Base-by-base conservation (phyloP, 2,329 filamentous ascomycete genomes). In the Pochonia chlamydosporia region DNA sequence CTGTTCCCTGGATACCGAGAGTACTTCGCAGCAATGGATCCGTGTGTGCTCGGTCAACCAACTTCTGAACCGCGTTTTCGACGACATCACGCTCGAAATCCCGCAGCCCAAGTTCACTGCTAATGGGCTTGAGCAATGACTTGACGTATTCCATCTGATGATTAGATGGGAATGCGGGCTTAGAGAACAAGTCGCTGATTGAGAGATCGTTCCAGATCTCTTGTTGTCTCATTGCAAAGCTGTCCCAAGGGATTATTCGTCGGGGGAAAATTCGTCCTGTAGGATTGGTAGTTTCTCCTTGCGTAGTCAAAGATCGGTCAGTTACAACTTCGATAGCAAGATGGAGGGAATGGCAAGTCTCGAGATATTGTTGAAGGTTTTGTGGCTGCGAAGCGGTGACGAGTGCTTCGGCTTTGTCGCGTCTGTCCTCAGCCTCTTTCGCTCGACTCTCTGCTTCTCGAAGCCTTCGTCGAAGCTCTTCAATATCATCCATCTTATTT, bases 191-290 rank as follows among this genome's bases (percentile, higher is more conserved):
- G 42, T 47, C 23, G n/a, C 46, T 45, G 20, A 20, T 5, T 9
- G 59, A 52, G 16, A 70, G 56, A 10, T 52, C n/a, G 18, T 60
- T 40, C 63, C 58, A 70, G 21, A 65, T 55, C 4, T 58, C 25
- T 49, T 64, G 56, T 52, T 70, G 60, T 43, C 47, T 44, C 25
- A n/a, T 41, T 42, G 57, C 43, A 42, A 67, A 71, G 45, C 60
- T 53, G 10, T 59, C 42, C 65, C 61, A 71, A 3, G 60, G 65
- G 18, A 66, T 51, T 26, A 72, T 69, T 41, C 59, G 59, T 52
- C 46, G 51, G 50, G 67, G 66, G 47, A 50, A 68, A 11, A 64
- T 49, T 44, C 63, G 60, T 37, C 63, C 61, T 42, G 48, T 50
- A 9, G 62, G 60, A 40, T 67, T 60, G 0, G 62, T 68, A 1